Percentiles rank a stretch among this genome's conserved stretches.
Evolutionary conservation across 805 yeast genomes (phyloP).

Genomic region (Kodamaea neixiangensis): DNA sequence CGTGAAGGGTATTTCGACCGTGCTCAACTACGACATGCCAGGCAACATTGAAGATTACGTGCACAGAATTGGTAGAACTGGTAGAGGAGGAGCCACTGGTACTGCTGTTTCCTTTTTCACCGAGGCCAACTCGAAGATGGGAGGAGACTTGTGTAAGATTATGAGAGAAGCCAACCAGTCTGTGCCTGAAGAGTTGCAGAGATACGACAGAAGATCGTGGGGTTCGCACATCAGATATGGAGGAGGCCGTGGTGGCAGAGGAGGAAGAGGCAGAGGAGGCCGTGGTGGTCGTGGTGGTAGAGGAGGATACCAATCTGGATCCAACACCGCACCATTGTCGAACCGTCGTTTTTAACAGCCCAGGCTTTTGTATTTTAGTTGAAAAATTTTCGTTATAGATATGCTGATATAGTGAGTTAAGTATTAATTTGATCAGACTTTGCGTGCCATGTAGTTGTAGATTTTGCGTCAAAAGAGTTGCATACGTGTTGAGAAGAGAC

Average conservation of each 20-base stretch:
- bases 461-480: no score
- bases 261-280: conserved; percentile 54
- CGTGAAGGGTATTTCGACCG: conserved; percentile 95
- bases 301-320: conserved; percentile 49
- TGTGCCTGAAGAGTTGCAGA: conserved; percentile 76
- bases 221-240: conserved; percentile 57
- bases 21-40: conserved; percentile 96
- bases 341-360: conserved; percentile 42
- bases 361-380: conserved; percentile 3
- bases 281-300: conserved; percentile 53
- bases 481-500: no score
- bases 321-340: conserved; percentile 50
- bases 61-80: conserved; percentile 98
- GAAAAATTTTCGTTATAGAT: conserved; percentile 4
- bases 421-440: no score
- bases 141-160: conserved; percentile 85
- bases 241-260: conserved; percentile 58
- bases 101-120: conserved; percentile 95
- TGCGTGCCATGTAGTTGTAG: neutral
- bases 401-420: conserved; percentile 2
- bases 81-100: conserved; percentile 97
- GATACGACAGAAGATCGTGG: conserved; percentile 64
- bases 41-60: conserved; percentile 98
- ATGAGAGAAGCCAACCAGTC: conserved; percentile 94
- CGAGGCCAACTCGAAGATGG: conserved; percentile 80